These are phyloP conservation scores for Rhododendron molle DNA, from an alignment of 148 eudicot species.

Conservation along the genomic window DNA sequence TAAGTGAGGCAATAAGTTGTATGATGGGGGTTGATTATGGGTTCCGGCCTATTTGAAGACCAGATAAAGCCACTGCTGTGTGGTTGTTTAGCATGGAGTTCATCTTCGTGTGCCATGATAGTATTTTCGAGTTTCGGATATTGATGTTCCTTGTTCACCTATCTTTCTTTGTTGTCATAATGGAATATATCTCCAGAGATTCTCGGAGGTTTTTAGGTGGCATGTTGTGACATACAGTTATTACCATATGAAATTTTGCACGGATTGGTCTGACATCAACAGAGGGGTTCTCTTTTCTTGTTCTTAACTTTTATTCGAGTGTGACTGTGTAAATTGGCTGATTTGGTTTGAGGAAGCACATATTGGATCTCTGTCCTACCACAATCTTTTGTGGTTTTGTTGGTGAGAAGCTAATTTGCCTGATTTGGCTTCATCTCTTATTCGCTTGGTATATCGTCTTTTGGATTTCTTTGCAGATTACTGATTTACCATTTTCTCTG, in stretches of 20 bases:
- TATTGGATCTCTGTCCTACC: background rate
- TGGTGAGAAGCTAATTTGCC: background rate
- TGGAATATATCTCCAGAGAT: background rate
- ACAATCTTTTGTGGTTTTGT: background rate
- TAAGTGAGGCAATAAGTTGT: background rate
- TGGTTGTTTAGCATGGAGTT: background rate
- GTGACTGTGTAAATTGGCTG: slow-evolving; percentile 1
- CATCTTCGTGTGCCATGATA: background rate
- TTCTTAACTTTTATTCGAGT: background rate
- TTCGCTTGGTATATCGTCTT: background rate
- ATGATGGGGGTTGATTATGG: background rate
- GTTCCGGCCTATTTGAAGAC: background rate
- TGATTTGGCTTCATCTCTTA: background rate
- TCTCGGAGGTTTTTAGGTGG: background rate
- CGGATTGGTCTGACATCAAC: background rate
- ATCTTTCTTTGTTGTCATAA: background rate
- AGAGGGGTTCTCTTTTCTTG: background rate
- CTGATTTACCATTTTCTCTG: slow-evolving; percentile 92
- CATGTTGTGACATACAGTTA: background rate
- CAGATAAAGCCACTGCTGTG: background rate
- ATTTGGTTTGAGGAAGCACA: background rate
- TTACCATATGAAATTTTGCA: background rate
- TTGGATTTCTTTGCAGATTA: slow-evolving; percentile 54
- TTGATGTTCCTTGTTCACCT: background rate
- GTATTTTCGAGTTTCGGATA: background rate